phyloP scores from a whole-genome alignment of 1,284 basidiomycete genomes.

The Ustilago bromivora region DNA sequence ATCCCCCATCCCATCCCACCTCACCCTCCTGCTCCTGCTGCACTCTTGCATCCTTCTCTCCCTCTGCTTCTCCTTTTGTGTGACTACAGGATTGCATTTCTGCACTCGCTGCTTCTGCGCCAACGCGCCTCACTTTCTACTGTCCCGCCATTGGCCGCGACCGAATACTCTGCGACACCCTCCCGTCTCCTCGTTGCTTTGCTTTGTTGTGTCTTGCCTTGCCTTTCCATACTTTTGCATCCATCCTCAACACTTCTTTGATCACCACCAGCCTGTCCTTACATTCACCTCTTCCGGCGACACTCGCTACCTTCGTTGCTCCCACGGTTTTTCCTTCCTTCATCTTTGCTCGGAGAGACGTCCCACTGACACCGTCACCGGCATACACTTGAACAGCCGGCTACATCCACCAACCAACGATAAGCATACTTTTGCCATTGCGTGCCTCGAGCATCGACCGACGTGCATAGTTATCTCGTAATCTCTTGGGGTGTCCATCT shows the following conservation, averaged over 20 bases:
- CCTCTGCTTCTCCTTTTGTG: neutral
- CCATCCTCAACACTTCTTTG: neutral
- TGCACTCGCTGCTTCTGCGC: conserved; percentile 9
- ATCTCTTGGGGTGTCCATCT: neutral
- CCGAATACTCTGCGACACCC: neutral
- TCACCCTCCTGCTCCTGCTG: conserved; percentile 1
- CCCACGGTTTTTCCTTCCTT: conserved; percentile 6
- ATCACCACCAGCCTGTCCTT: conserved; percentile 2
- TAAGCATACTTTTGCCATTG: neutral
- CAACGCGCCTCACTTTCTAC: conserved; percentile 9
- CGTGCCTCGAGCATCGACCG: conserved; percentile 12
- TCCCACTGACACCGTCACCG: neutral
- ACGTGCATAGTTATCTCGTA: conserved; percentile 7
- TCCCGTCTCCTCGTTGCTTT: conserved; percentile 5
- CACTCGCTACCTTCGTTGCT: conserved; percentile 3
- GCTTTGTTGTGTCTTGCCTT: neutral
- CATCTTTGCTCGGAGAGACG: conserved; percentile 5
- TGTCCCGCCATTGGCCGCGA: neutral
- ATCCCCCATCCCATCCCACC: neutral
- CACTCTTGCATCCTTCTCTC: neutral
- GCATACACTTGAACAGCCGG: neutral
- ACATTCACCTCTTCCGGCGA: neutral
- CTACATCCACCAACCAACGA: conserved; percentile 1
- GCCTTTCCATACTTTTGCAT: neutral
- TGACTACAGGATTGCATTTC: neutral